These are phyloP conservation scores for Cryptosporidium sp. DNA, from an alignment of 169 alveolate species.

Conservation along the genomic window DNA sequence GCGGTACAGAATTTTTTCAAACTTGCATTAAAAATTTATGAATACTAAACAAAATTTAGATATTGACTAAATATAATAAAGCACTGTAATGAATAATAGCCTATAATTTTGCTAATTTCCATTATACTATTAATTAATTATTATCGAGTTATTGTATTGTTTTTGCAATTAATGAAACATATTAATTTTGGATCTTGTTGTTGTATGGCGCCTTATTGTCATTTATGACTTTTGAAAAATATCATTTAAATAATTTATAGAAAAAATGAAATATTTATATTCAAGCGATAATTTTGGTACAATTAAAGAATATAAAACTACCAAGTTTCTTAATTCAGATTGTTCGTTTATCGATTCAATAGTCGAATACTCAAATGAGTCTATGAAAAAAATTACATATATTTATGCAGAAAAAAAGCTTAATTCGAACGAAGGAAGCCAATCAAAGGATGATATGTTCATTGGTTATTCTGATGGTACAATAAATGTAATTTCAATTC, in stretches of 20 bases:
- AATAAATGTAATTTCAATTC: conserved; percentile 1
- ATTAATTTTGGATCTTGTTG: conserved; percentile 11
- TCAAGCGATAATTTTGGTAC: conserved; percentile 64
- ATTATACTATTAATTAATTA: background rate
- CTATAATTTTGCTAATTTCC: background rate
- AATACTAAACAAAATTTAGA: background rate
- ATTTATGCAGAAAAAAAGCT: background rate
- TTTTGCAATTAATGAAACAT: background rate
- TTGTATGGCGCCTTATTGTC: conserved; percentile 7
- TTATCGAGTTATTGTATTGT: background rate
- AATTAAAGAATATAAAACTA: conserved; percentile 22
- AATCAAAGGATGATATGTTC: background rate
- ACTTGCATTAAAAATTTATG: background rate
- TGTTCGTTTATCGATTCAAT: background rate
- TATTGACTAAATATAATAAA: background rate
- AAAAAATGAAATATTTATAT: conserved; percentile 48
- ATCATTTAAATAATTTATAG: background rate
- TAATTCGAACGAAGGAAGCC: background rate
- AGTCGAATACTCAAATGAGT: background rate
- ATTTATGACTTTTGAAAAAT: conserved; percentile 7
- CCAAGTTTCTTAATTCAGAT: background rate
- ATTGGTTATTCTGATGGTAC: conserved; percentile 53
- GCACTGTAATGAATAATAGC: too few species aligned
- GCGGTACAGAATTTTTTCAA: conserved; percentile 8
- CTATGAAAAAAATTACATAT: conserved; percentile 11